Evolutionary conservation across 331 rosid genomes (phyloP), one percentile per base, ranked within the genome.

Genomic region (Quercus phellos): DNA sequence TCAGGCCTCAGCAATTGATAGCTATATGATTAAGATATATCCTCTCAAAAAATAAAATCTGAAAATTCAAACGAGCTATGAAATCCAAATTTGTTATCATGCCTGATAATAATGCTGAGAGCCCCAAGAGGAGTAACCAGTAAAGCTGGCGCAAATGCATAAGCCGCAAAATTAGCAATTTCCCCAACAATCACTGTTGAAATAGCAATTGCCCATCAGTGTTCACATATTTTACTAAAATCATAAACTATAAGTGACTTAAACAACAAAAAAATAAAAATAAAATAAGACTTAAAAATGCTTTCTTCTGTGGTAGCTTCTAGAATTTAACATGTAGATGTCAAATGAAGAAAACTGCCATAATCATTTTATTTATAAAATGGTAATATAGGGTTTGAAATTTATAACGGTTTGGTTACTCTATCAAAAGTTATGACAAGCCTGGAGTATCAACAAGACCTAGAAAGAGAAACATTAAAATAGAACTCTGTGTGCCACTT

Each of bases 41-140:
- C 17, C 53, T 46, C 53, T 46, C 17, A 46, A 46, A 46, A 46
- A 46, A 46, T 0, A 12, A 46, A 46, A 46, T 46, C 53, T 0
- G 0, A 46, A 46, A 46, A 46, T 12, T 46, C 1, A 46, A 46
- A 46, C 1, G 1, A 46, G 53, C 53, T 10, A 46, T 46, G 53
- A 46, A 46, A 46, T 46, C 17, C 4, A 46, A 46, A 46, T 46
- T 12, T 12, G 5, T 35, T 72, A 79, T 77, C 93, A 76, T 92
- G 86, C 98, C 98, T 94, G 91, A 94, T 94, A 86, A 94, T 94
- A 55, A 94, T 90, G 90, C 98, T 94, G 85, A 94, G 95, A 80
- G 98, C 98, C 60, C 98, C 98, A 73, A 94, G 97, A 68, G 98
- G 98, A 74, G 98, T 94, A 83, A 94, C 98, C 83, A 94, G 81